Conservation (phyloP, 345 rosid species). For the Eucalyptus erythrocorys region DNA sequence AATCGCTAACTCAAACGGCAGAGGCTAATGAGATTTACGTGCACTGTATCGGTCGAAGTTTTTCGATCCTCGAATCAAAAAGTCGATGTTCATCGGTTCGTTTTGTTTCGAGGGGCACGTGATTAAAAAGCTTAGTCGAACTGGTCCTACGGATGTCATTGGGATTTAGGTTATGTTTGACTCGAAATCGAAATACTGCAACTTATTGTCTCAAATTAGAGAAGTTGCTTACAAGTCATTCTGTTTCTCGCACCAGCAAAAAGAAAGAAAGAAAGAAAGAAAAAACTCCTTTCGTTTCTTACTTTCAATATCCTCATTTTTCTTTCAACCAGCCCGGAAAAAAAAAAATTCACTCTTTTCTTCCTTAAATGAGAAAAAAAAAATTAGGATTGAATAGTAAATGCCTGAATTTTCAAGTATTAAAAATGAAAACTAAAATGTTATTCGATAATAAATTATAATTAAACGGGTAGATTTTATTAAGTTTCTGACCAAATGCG, state of each 20-base stretch:
- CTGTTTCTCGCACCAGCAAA: background rate
- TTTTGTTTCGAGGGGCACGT: background rate
- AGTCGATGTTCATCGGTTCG: background rate
- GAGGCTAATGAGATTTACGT: background rate
- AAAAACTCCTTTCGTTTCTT: background rate
- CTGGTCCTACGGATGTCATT: background rate
- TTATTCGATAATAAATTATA: background rate
- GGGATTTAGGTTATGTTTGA: background rate
- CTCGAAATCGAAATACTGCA: background rate
- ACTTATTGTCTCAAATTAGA: background rate
- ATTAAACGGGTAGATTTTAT: background rate
- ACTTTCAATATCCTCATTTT: background rate
- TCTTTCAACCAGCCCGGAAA: background rate
- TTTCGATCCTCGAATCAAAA: background rate
- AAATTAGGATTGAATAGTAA: background rate
- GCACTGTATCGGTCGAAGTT: background rate
- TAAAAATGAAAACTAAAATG: background rate
- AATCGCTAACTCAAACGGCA: background rate
- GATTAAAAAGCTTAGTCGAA: background rate
- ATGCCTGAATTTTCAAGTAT: background rate
- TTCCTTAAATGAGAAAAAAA: background rate
- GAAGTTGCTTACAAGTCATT: background rate
- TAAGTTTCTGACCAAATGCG: background rate
- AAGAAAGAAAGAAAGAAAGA: background rate
- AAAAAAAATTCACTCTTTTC: background rate